A percentile compares a stretch with the other conserved stretches of the same genome.
Conservation (phyloP, 108 stramenopile species). For the Cyclotella sp. region DNA sequence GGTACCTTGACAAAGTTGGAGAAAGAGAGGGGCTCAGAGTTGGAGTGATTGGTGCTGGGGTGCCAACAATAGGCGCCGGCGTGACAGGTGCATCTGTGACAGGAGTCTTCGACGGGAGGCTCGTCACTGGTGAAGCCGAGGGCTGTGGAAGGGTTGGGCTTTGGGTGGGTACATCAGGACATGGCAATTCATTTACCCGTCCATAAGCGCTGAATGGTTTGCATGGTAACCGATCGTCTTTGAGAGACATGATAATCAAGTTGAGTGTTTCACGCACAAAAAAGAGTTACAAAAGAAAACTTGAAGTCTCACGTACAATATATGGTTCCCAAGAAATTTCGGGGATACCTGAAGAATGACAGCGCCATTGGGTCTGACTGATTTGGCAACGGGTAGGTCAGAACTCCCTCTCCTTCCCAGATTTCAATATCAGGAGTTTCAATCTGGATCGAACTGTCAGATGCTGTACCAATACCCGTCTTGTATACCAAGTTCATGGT, state of each 20-base stretch:
- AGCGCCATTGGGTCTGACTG: not conserved
- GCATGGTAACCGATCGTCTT: slow-evolving; percentile 27
- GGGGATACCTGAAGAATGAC: not conserved
- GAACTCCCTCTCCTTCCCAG: slow-evolving; percentile 24
- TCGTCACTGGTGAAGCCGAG: not conserved
- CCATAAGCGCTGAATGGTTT: slow-evolving; percentile 32
- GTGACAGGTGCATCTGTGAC: slow-evolving; percentile 12
- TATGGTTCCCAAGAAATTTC: not conserved
- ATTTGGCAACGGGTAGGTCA: not conserved
- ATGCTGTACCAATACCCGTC: not conserved
- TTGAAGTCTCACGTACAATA: not conserved
- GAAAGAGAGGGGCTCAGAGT: slow-evolving; percentile 14
- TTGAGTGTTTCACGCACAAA: not conserved
- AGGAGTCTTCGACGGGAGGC: slow-evolving; percentile 3
- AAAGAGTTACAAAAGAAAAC: not conserved
- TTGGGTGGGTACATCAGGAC: slow-evolving; percentile 27
- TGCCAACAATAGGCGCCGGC: slow-evolving; percentile 2
- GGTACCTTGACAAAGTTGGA: slow-evolving; percentile 4
- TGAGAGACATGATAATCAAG: not conserved
- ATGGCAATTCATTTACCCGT: slow-evolving; percentile 19
- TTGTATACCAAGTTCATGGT: slow-evolving; percentile 15
- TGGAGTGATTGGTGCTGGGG: slow-evolving; percentile 5
- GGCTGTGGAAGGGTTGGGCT: slow-evolving; percentile 24
- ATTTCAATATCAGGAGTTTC: slow-evolving; percentile 24
- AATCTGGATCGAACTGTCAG: slow-evolving; percentile 8